Conservation (phyloP, 1,139 yeast species). For the Lodderomyces oxycetoniae region DNA sequence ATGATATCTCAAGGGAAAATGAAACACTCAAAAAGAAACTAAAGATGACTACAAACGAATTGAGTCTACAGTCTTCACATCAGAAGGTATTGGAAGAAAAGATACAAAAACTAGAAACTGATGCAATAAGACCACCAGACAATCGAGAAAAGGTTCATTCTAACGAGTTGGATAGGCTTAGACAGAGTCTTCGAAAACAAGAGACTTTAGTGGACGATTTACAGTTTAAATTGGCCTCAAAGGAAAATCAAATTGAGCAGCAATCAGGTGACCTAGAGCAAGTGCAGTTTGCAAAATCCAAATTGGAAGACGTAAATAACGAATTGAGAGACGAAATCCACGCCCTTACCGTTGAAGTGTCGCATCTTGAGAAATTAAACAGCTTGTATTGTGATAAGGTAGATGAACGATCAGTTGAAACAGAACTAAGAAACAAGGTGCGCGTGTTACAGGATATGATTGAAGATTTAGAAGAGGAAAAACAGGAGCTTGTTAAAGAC, state of each 20-base stretch:
- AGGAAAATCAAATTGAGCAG: neutral
- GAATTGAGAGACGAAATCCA: neutral
- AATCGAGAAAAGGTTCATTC: too few species aligned
- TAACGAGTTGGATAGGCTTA: too few species aligned
- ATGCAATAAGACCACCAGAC: too few species aligned
- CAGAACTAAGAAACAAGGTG: neutral
- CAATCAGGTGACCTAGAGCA: neutral
- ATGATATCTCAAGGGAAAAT: too few species aligned
- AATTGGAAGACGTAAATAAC: neutral
- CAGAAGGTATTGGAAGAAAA: too few species aligned
- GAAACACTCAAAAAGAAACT: too few species aligned
- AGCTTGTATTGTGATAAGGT: neutral
- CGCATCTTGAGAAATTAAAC: neutral
- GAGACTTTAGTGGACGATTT: neutral
- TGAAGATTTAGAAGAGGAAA: slow-evolving; percentile 3
- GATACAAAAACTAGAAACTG: too few species aligned
- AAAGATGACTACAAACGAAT: too few species aligned
- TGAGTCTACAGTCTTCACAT: too few species aligned
- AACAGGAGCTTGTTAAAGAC: slow-evolving; percentile 3
- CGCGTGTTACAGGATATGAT: neutral
- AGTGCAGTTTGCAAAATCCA: neutral
- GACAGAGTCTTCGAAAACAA: too few species aligned
- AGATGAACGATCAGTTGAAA: neutral
- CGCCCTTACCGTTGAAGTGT: neutral
- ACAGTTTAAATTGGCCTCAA: neutral